Base-by-base conservation (phyloP, 495 filamentous ascomycete species). In the Thermothielavioides terrestris region DNA sequence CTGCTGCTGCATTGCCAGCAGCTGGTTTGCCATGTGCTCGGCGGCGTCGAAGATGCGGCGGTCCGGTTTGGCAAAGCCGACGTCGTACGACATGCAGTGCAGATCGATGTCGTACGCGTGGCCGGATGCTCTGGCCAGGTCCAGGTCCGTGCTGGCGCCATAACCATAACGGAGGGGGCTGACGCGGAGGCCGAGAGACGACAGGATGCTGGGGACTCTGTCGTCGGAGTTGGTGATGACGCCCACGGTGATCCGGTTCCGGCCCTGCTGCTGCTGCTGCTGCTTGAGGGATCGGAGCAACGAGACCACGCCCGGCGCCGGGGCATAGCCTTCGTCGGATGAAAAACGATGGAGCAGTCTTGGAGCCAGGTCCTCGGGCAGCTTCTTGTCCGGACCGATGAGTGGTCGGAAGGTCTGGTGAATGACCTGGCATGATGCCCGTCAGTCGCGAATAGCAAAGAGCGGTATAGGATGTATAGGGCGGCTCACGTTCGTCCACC, bases 161-260 rank as follows among this genome's bases (percentile, higher is more conserved):
- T n/a, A 6, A 2, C 51, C 49, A 11, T 53, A 51, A 6, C 64
- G 59, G 15, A 57, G 15, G 0, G 58, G 58, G 9, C 75, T 75
- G 2, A 88, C 76, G 6, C 53, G 57, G 18, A 90, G 49, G 0
- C 83, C 83, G 14, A 90, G 59, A 7, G 77, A 78, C 15, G 71
- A 64, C 10, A 91, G 59, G 9, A 90, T 74, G 11, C 60, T 59
- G 7, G 77, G 72, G 1, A 89, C 77, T 0, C 87, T 75, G 56
- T 84, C 79, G 59, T 92, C 86, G 1, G 86, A 89, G 61, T 91
- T 92, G 18, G 84, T 85, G 41, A 90, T 68, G 14, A 89, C 70
- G 4, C 87, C 87, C 0, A 86, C 57, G 8, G 82, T 54, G 2
- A 83, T 62, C 5, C 56, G 48, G 10, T 60, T 51, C 50, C 66